These are phyloP conservation scores for Cetradonia linearis DNA, from an alignment of 495 filamentous ascomycete genomes.

Conservation along the genomic window DNA sequence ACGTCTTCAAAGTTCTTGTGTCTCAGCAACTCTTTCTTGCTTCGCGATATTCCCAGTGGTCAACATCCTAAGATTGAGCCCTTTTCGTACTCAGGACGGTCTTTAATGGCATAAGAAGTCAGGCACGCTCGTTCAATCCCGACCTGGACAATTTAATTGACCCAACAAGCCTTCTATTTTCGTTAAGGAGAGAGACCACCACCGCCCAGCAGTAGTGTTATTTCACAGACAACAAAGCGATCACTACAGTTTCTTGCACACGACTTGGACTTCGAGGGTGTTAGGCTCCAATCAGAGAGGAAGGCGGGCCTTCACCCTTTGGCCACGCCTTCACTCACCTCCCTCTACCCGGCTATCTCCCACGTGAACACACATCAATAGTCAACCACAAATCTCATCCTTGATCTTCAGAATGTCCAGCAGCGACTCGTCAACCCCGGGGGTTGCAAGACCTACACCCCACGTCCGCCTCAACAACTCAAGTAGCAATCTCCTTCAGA, in stretches of 20 bases:
- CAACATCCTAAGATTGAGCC: neutral
- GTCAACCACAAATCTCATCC: neutral
- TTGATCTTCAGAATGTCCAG: conserved; percentile 7
- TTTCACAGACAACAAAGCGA: neutral
- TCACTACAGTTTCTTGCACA: neutral
- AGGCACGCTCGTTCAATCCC: neutral
- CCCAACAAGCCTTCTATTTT: neutral
- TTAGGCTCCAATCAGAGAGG: neutral
- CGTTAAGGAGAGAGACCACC: conserved; percentile 6
- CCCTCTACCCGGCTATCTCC: neutral
- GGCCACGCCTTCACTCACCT: conserved; percentile 1
- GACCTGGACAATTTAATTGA: neutral
- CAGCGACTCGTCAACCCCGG: conserved; percentile 25
- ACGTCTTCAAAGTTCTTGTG: neutral
- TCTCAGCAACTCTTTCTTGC: conserved; percentile 8
- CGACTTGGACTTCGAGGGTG: neutral
- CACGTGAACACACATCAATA: neutral
- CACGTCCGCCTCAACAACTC: conserved; percentile 54
- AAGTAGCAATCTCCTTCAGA: conserved; percentile 40
- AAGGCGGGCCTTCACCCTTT: conserved; percentile 9
- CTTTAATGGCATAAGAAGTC: conserved; percentile 6
- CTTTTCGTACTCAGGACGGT: neutral
- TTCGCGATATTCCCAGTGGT: neutral
- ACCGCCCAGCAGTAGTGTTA: neutral
- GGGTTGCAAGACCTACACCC: conserved; percentile 30